A percentile compares a stretch with the other conserved stretches of the same genome.
Evolutionary conservation across 2,329 filamentous ascomycete genomes (phyloP).

Genomic region (Xylaria polymorpha): DNA sequence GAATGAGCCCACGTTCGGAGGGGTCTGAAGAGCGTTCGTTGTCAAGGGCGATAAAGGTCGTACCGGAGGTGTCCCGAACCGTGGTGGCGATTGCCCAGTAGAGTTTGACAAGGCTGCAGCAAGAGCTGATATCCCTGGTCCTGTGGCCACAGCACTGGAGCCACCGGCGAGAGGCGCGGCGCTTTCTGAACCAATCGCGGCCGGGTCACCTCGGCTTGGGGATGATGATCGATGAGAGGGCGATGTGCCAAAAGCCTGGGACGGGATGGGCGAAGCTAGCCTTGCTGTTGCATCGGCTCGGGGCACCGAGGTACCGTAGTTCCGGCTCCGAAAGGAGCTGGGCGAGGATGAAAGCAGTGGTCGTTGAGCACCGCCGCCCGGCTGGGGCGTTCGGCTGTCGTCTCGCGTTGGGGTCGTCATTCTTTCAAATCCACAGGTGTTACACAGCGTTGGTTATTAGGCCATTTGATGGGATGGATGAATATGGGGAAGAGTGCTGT

Average conservation of each 20-base stretch:
- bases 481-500: not conserved
- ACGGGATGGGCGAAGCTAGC: constrained; percentile 69
- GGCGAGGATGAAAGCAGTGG: constrained; percentile 61
- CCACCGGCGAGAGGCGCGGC: constrained; percentile 74
- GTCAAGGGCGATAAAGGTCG: constrained; percentile 69
- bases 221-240: constrained; percentile 61
- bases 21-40: constrained; percentile 61
- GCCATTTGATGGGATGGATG: constrained; percentile 21
- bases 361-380: constrained; percentile 49
- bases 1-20: constrained; percentile 87
- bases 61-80: constrained; percentile 73
- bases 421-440: constrained; percentile 30
- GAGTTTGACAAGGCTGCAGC: constrained; percentile 87
- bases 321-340: constrained; percentile 58
- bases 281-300: constrained; percentile 71
- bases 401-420: constrained; percentile 54
- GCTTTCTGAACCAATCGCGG: constrained; percentile 52
- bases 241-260: constrained; percentile 58
- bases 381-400: constrained; percentile 53
- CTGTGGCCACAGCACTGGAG: constrained; percentile 68
- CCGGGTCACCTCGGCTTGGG: constrained; percentile 56
- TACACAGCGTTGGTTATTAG: constrained; percentile 25
- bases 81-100: constrained; percentile 75
- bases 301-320: constrained; percentile 64
- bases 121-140: constrained; percentile 87